Base-by-base conservation (phyloP, 257 asterid species). In the Solanum dulcamara region DNA sequence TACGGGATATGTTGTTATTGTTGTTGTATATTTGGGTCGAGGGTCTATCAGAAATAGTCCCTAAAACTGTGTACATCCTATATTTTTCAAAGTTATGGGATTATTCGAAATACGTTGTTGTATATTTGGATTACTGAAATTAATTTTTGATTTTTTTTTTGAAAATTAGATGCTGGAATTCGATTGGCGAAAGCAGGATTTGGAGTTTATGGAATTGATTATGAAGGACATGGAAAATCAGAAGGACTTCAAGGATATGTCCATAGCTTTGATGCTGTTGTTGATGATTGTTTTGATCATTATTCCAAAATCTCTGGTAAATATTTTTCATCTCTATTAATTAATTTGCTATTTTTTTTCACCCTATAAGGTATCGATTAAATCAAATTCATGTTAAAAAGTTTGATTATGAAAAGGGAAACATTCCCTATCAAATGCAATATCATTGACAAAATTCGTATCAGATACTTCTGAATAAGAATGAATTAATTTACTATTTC, bases 151-250 rank as follows among this genome's bases (percentile, higher is more conserved):
- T 38, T 38, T 12, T 7, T 2, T 8, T 50, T 12, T 7, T 0
- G 18, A 14, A 2, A 37, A 32, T 81, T 83, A 93, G 95, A 87
- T 13, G 83, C 90, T 68, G 95, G 88, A 33, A 74, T 67, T 71
- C 82, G 94, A 81, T 88, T 93, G 30, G 93, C 91, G 24, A 89
- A 83, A 57, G 90, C 92, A 15, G 97, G 97, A 0, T 93, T 85
- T 87, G 93, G 88, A 82, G 96, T 92, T 53, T 86, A 92, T 85
- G 96, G 93, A 5, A 90, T 92, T 28, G 97, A 93, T 46, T 93
- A 91, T 50, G 91, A 89, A 86, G 96, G 97, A 4, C 96, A 92
- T 88, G 97, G 97, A 67, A 92, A 92, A 88, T 93, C 96, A 66
- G 89, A 91, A 32, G 97, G 97, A 38, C 91, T 92, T 33, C 84